These are phyloP conservation scores for Pyrrhoderma lamaoense DNA, from an alignment of 1,284 basidiomycete genomes.

Conservation along the genomic window DNA sequence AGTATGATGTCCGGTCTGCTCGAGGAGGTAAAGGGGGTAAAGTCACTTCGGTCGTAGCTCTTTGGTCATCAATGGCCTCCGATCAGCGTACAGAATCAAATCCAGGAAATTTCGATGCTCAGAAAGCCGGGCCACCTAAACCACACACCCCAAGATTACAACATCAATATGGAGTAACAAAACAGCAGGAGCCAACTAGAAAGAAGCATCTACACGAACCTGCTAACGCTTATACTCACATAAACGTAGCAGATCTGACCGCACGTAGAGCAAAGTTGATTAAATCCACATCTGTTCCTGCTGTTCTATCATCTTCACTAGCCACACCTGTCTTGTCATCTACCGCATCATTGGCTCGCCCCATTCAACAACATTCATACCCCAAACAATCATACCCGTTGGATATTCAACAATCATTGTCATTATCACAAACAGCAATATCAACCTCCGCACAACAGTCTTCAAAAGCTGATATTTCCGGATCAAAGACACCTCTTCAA, in stretches of 20 bases:
- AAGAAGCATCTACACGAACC: no score
- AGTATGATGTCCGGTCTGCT: slow-evolving; percentile 70
- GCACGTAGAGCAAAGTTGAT: slow-evolving; percentile 30
- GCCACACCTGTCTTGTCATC: slow-evolving; percentile 64
- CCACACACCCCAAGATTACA: no score
- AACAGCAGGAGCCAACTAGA: background rate
- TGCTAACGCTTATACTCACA: slow-evolving; percentile 2
- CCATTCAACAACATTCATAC: slow-evolving; percentile 22
- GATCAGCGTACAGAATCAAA: slow-evolving; percentile 11
- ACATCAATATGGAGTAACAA: background rate
- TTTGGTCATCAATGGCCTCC: slow-evolving; percentile 53
- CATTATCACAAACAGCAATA: background rate
- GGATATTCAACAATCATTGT: slow-evolving; percentile 4
- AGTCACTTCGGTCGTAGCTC: slow-evolving; percentile 63
- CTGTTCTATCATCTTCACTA: slow-evolving; percentile 58
- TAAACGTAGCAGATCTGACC: slow-evolving; percentile 22
- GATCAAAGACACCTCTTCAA: slow-evolving; percentile 20
- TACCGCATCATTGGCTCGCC: slow-evolving; percentile 63
- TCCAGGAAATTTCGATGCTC: slow-evolving; percentile 4
- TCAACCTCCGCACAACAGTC: background rate
- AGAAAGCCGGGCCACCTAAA: no score
- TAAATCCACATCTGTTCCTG: slow-evolving; percentile 56
- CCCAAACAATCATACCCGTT: slow-evolving; percentile 13
- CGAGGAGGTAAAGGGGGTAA: slow-evolving; percentile 71
- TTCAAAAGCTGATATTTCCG: slow-evolving; percentile 3